Conservation (phyloP, 2,329 filamentous ascomycete genomes). For the Sporothrix euskadiensis region DNA sequence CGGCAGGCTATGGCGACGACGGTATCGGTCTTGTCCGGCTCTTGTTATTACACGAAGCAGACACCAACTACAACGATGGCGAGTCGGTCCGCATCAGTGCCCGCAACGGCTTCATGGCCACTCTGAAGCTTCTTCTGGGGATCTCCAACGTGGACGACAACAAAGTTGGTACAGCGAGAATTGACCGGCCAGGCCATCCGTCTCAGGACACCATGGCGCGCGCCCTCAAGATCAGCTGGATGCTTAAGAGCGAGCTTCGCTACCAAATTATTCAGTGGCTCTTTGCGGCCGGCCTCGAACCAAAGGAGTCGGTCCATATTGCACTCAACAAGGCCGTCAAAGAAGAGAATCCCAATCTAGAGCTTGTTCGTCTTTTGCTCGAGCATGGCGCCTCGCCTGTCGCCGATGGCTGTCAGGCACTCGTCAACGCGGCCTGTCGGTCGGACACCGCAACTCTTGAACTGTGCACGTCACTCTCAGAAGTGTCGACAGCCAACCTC, state of each 20-base stretch:
- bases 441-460: slow-evolving; percentile 44
- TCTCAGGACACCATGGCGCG: slow-evolving; percentile 51
- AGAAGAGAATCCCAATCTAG: slow-evolving; percentile 50
- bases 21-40: slow-evolving; percentile 52
- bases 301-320: slow-evolving; percentile 53
- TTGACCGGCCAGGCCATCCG: slow-evolving; percentile 46
- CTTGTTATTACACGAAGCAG: slow-evolving; percentile 54
- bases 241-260: slow-evolving; percentile 50
- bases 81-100: slow-evolving; percentile 58
- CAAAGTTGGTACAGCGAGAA: slow-evolving; percentile 17
- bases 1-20: slow-evolving; percentile 53
- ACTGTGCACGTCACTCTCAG: slow-evolving; percentile 41
- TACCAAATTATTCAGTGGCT: slow-evolving; percentile 52
- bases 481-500: slow-evolving; percentile 48
- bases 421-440: slow-evolving; percentile 51
- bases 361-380: slow-evolving; percentile 51
- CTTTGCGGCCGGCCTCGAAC: slow-evolving; percentile 52
- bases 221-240: slow-evolving; percentile 57
- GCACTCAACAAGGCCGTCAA: slow-evolving; percentile 54
- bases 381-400: slow-evolving; percentile 54
- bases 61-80: slow-evolving; percentile 56
- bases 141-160: slow-evolving; percentile 36
- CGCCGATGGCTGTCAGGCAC: slow-evolving; percentile 53
- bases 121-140: slow-evolving; percentile 54
- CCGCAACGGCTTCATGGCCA: slow-evolving; percentile 52